These are phyloP conservation scores for Mycena vulgaris DNA, from an alignment of 768 basidiomycete genomes.

Conservation along the genomic window DNA sequence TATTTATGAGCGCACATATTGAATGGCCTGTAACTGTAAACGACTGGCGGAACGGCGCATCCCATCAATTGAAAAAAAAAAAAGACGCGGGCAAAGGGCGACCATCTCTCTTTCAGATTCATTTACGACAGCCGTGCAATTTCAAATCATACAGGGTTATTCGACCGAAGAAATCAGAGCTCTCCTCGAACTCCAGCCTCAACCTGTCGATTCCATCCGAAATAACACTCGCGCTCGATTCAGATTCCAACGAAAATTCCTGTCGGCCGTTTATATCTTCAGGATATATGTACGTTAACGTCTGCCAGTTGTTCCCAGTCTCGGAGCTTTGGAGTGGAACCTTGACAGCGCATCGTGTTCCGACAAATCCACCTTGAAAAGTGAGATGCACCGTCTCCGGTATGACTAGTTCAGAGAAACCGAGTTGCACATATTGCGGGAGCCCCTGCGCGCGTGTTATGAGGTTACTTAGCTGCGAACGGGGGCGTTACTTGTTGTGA, in stretches of 20 bases:
- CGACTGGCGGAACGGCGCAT: too few species aligned
- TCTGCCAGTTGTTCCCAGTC: constrained; percentile 61
- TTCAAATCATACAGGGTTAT: constrained; percentile 35
- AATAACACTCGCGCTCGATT: constrained; percentile 33
- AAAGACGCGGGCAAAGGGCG: too few species aligned
- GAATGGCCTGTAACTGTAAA: too few species aligned
- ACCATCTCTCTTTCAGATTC: too few species aligned
- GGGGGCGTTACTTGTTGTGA: constrained; percentile 74
- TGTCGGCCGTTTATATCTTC: constrained; percentile 87
- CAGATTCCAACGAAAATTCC: constrained; percentile 62
- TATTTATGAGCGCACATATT: too few species aligned
- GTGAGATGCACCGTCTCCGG: constrained; percentile 73
- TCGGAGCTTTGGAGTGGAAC: constrained; percentile 46
- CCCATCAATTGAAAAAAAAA: too few species aligned
- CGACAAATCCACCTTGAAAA: constrained; percentile 92
- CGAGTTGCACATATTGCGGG: constrained; percentile 82
- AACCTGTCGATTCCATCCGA: constrained; percentile 60
- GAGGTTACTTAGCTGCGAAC: constrained; percentile 15
- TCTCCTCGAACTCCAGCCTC: constrained; percentile 82
- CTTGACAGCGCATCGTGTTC: constrained; percentile 72
- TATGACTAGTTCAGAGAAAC: constrained; percentile 66
- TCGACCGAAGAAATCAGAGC: constrained; percentile 90
- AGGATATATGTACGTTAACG: constrained; percentile 74
- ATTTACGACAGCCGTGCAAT: too few species aligned
- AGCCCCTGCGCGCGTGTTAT: constrained; percentile 65